A percentile compares a stretch with the other conserved stretches of the same genome.
These are phyloP conservation scores for Mycoemilia scoparia DNA, from an alignment of 192 early-diverging fungal genomes.

Conservation along the genomic window DNA sequence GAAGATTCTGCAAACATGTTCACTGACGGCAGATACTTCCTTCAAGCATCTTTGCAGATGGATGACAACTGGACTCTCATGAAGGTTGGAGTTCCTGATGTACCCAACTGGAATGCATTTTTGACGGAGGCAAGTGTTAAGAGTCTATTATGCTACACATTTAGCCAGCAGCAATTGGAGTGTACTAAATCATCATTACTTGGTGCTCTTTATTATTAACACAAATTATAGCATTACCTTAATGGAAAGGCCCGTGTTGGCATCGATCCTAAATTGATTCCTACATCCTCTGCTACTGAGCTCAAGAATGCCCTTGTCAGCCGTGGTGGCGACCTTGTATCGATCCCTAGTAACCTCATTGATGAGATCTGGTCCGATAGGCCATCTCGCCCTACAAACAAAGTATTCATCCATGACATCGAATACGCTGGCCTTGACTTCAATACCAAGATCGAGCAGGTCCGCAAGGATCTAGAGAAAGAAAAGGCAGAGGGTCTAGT, in stretches of 20 bases:
- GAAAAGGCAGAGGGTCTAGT: conserved; percentile 52
- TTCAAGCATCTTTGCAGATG: conserved; percentile 85
- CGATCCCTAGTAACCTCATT: conserved; percentile 63
- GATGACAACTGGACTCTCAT: conserved; percentile 86
- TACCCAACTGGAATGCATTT: conserved; percentile 82
- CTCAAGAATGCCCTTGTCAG: conserved; percentile 35
- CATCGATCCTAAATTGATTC: conserved; percentile 76
- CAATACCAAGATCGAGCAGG: conserved; percentile 46
- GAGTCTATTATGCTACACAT: conserved; percentile 21
- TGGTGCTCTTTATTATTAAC: conserved; percentile 3
- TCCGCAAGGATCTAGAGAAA: conserved; percentile 49
- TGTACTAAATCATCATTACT: neutral
- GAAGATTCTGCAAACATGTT: conserved; percentile 65
- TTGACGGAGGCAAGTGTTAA: too few relatives aligned
- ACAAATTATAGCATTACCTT: too few relatives aligned
- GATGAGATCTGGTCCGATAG: conserved; percentile 68
- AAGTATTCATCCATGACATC: conserved; percentile 42
- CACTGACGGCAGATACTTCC: conserved; percentile 95
- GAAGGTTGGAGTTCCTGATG: conserved; percentile 75
- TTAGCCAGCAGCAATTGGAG: neutral
- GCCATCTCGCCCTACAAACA: conserved; percentile 52
- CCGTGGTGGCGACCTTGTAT: conserved; percentile 43
- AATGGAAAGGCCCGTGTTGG: conserved; percentile 65
- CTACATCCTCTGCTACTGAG: conserved; percentile 38
- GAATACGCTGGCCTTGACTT: conserved; percentile 44